phyloP scores from a whole-genome alignment of 495 filamentous ascomycete genomes.

The Filosporella fistucella region DNA sequence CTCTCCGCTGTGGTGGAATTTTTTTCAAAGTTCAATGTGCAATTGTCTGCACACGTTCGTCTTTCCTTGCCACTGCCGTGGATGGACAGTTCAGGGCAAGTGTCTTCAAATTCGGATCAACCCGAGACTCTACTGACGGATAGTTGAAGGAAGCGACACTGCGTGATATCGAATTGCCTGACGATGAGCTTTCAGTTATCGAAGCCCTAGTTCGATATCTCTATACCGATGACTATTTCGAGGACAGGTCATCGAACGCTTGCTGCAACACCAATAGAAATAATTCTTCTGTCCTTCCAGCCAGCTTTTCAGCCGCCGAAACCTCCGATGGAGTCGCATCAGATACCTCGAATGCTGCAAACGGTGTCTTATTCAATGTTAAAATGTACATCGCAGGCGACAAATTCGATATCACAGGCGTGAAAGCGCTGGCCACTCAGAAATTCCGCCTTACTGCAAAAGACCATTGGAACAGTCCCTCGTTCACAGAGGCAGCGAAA shows the following conservation, averaged over 20 bases:
- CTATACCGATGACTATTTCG: not conserved
- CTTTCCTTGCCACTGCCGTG: constrained; percentile 32
- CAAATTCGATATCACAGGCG: constrained; percentile 32
- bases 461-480: not conserved
- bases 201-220: not conserved
- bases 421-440: constrained; percentile 28
- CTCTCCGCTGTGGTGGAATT: constrained; percentile 27
- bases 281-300: too few species aligned
- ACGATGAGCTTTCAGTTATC: not conserved
- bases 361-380: constrained; percentile 27
- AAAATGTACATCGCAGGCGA: constrained; percentile 40
- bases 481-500: not conserved
- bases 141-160: not conserved
- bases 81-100: constrained; percentile 25
- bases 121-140: not conserved
- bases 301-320: not conserved
- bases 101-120: not conserved
- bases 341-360: not conserved
- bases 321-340: not conserved
- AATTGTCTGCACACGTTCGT: constrained; percentile 34
- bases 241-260: not conserved
- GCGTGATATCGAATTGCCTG: not conserved
- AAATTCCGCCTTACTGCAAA: not conserved
- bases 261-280: not conserved
- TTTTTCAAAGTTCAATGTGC: constrained; percentile 34